Evolutionary conservation across 225 moss, liverwort and hornwort genomes (phyloP), one percentile per base, ranked within the genome.

Genomic region (Takakia lepidozioides): DNA sequence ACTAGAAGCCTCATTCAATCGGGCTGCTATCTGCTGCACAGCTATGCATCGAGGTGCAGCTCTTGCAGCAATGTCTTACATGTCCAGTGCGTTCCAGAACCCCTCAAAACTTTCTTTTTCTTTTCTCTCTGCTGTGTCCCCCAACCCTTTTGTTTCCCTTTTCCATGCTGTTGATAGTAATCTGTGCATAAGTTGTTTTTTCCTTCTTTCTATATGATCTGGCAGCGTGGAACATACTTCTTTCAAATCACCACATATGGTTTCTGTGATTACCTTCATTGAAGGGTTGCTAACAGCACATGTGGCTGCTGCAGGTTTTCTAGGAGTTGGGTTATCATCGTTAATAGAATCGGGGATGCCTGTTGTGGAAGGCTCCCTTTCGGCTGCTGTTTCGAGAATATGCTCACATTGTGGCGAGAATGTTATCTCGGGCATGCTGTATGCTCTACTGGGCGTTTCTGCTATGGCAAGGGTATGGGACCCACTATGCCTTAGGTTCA

Each of bases 41-140:
- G 92, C 92, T 43, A 87, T 92, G 92, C 92, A 92, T 63, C 80
- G 92, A 27, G 92, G 87, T 35, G 92, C 92, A 70, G 87, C 92
- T 40, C 65, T 87, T 55, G 72, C 87, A 40, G 82, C 92, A 22
- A 87, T 92, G 92, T 92, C 92, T 15, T 80, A 87, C 58, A 92
- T 92, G 82, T 92, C 87, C 43, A 82, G 92, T 92, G 42, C 52
- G 86, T 79, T 51, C 25, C 27, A 20, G 20, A 18, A 14, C 5
- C 42, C 21, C 15, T 14, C 20, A 16, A 41, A 3, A 41, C 20
- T 19, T 19, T 14, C 15, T 38, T 38, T 17, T 36, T 15, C 35
- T 15, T 17, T 38, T 38, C 38, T 17, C 17, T 6, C 22, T 23
- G 19, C 26, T 22, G 25, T 38, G 15, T 38, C 11, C 3, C 14